A percentile compares a stretch with the other conserved stretches of the same genome.
Evolutionary conservation across 805 yeast species (phyloP).

Genomic region (Phaffomyces thermotolerans): DNA sequence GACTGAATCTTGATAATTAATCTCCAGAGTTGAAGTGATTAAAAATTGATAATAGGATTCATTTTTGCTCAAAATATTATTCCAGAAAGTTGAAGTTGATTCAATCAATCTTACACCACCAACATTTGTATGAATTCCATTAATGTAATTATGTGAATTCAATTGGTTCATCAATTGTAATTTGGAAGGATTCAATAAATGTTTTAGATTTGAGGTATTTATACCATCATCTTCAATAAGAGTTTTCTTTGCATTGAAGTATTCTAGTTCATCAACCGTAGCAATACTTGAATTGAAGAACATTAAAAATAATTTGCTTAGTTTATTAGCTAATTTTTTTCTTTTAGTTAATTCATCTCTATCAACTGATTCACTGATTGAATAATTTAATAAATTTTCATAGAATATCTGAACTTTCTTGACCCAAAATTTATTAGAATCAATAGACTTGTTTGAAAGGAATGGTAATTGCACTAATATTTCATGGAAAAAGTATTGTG

Average conservation of each 20-base stretch:
- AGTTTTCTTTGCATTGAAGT: constrained; percentile 30
- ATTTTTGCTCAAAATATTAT: constrained; percentile 16
- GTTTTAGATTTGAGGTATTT: constrained; percentile 23
- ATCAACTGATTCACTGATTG: constrained; percentile 66
- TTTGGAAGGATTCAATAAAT: constrained; percentile 33
- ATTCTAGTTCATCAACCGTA: constrained; percentile 48
- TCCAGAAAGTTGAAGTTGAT: constrained; percentile 25
- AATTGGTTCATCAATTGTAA: constrained; percentile 28
- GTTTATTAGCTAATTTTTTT: constrained; percentile 49
- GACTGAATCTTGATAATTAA: constrained; percentile 15
- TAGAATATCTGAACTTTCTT: constrained; percentile 72
- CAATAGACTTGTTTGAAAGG: constrained; percentile 35
- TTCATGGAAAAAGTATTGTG: constrained; percentile 55
- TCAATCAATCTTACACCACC: constrained; percentile 48
- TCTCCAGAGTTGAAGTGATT: constrained; percentile 15
- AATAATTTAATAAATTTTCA: constrained; percentile 68
- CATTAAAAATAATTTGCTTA: constrained; percentile 56
- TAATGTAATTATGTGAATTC: constrained; percentile 30
- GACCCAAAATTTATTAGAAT: constrained; percentile 68
- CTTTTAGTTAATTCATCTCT: constrained; percentile 71
- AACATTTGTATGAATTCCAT: constrained; percentile 60
- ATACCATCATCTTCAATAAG: constrained; percentile 19
- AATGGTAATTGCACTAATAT: constrained; percentile 73
- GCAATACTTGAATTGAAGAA: constrained; percentile 71
- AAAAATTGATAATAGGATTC: constrained; percentile 21